Evolutionary conservation across 1,284 basidiomycete genomes (phyloP).

Genomic region (Tylopilus sp.): DNA sequence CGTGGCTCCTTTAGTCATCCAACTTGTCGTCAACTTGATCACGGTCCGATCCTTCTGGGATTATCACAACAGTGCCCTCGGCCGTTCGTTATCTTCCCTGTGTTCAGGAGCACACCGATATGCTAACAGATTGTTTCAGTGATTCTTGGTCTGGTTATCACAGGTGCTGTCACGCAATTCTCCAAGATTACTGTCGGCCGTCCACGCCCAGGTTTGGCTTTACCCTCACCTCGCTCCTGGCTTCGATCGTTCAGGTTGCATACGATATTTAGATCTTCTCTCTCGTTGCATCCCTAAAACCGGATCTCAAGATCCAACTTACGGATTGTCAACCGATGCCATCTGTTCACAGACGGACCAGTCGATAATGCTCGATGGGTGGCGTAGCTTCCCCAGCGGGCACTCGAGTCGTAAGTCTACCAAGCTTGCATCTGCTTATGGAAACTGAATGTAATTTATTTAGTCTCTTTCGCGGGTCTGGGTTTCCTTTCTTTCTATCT

Average conservation of each 20-base stretch:
- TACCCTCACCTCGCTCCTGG: background rate
- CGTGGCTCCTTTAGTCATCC: constrained; percentile 62
- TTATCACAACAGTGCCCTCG: constrained; percentile 75
- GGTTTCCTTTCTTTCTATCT: constrained; percentile 87
- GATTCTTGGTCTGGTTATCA: constrained; percentile 67
- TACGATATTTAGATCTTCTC: constrained; percentile 57
- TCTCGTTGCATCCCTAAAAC: constrained; percentile 73
- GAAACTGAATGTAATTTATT: constrained; percentile 6
- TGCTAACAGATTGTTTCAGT: constrained; percentile 41
- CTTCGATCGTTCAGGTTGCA: background rate
- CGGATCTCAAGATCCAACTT: constrained; percentile 65
- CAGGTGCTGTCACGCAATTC: constrained; percentile 79
- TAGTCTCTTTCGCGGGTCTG: constrained; percentile 89
- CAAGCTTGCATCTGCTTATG: background rate
- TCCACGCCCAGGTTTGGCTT: constrained; percentile 67
- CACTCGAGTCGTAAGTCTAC: constrained; percentile 70
- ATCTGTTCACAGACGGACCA: constrained; percentile 76
- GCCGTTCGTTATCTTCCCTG: constrained; percentile 46
- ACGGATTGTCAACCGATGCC: constrained; percentile 66
- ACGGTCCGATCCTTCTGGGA: constrained; percentile 85
- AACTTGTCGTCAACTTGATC: constrained; percentile 63
- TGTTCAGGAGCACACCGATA: constrained; percentile 10
- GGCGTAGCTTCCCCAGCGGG: constrained; percentile 91
- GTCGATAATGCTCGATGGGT: constrained; percentile 71
- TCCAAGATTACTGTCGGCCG: constrained; percentile 87